Evolutionary conservation across 305 asterid species (phyloP).

Genomic region (Fraxinus ornus): DNA sequence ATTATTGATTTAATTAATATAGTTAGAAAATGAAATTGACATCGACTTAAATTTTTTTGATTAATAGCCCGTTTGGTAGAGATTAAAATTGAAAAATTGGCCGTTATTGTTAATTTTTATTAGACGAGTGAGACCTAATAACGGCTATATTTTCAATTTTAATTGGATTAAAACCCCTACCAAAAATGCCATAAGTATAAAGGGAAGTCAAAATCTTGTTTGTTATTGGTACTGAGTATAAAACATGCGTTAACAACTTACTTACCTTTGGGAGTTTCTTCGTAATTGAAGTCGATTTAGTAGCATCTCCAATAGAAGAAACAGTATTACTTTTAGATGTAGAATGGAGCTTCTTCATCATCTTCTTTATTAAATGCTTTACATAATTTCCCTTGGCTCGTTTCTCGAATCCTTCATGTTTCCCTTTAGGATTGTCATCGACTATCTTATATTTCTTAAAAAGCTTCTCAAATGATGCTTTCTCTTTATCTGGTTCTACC

Average conservation of each 20-base stretch:
- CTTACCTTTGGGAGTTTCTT: constrained; percentile 50
- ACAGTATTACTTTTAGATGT: constrained; percentile 38
- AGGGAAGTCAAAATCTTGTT: too few species aligned
- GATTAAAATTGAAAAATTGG: too few species aligned
- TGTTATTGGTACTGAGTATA: background rate
- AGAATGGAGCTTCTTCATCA: constrained; percentile 52
- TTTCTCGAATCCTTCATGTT: constrained; percentile 35
- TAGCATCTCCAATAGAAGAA: constrained; percentile 21
- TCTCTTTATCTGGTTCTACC: constrained; percentile 43
- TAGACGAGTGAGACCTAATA: too few species aligned
- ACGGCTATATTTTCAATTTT: too few species aligned
- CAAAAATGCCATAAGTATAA: too few species aligned
- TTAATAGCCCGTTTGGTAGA: too few species aligned
- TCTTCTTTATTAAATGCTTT: constrained; percentile 52
- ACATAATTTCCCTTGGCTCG: constrained; percentile 32
- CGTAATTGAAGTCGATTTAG: constrained; percentile 38
- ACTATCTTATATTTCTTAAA: constrained; percentile 37
- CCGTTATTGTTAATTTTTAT: too few species aligned
- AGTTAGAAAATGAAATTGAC: too few species aligned
- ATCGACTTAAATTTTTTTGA: background rate
- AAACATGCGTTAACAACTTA: too few species aligned
- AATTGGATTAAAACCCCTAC: too few species aligned
- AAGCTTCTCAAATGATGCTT: constrained; percentile 57
- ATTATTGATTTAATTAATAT: too few species aligned
- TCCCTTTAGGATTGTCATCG: constrained; percentile 28